These are phyloP conservation scores for Phytophthora cajani DNA, from an alignment of 352 stramenopile species.

Conservation along the genomic window DNA sequence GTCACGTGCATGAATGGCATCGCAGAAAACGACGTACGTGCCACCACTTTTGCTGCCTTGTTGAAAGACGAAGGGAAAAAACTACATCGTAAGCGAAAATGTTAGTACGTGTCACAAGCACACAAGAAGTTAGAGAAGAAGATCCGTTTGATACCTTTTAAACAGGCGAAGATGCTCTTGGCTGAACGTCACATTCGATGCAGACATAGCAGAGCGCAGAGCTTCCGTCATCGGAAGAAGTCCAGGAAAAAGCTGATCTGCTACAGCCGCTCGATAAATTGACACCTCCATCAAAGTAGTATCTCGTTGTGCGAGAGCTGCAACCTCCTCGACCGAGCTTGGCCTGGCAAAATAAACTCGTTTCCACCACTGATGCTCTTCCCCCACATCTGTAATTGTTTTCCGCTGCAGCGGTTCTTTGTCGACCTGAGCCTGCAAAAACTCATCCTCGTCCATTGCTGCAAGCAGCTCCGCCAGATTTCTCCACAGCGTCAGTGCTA, in stretches of 20 bases:
- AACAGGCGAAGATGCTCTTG: conserved; percentile 49
- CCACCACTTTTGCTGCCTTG: not conserved
- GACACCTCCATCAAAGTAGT: conserved; percentile 40
- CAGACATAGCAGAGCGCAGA: conserved; percentile 35
- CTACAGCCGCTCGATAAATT: conserved; percentile 58
- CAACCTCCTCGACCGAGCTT: conserved; percentile 36
- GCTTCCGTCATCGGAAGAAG: conserved; percentile 28
- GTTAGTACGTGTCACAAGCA: conserved; percentile 16
- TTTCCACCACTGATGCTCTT: conserved; percentile 62
- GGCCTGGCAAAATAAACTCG: conserved; percentile 63
- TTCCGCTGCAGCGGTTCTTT: conserved; percentile 16
- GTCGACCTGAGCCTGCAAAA: conserved; percentile 40
- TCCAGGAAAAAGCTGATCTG: conserved; percentile 47
- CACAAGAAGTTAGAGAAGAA: not conserved
- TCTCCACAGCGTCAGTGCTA: conserved; percentile 52
- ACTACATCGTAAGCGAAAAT: conserved; percentile 16
- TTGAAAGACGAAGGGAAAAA: conserved; percentile 34
- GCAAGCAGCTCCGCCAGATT: conserved; percentile 59
- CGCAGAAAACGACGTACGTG: conserved; percentile 19
- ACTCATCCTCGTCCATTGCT: conserved; percentile 54
- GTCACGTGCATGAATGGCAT: conserved; percentile 36
- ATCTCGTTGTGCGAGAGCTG: conserved; percentile 30
- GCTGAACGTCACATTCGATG: conserved; percentile 23
- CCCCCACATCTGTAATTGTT: conserved; percentile 41
- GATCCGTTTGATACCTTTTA: conserved; percentile 41